Evolutionary conservation across 192 early-diverging fungal species (phyloP), one percentile per base, ranked within the genome.

Genomic region (Coemansia sp.): DNA sequence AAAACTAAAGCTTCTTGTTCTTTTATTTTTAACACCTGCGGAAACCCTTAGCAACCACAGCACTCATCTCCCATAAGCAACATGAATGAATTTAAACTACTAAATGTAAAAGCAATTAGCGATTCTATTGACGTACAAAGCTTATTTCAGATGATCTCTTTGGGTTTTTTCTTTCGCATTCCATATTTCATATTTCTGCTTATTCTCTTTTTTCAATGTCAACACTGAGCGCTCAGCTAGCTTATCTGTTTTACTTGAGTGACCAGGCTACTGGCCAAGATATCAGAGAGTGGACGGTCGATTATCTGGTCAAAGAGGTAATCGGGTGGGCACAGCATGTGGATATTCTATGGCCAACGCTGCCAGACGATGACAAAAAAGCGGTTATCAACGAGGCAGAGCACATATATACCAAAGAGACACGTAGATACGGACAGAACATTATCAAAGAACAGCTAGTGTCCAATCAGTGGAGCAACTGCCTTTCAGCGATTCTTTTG

Each of bases 311-410:
- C 7, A 31, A 30, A 11, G 20, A 22, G 0, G 60, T 66, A 1
- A 31, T 79, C 8, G 33, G 31, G 5, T 79, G 76, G 76, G 51
- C 71, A 1, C 60, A 70, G 34, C 76, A 79, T 28, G 72, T 67
- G 7, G 76, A 79, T 30, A 34, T 73, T 33, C 22, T 72, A 5
- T 67, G 67, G 64, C 48, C 71, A 11, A 79, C 76, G 11, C 48
- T 79, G 1, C 20, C 22, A 18, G 17, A 20, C 2, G 18, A 56
- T 11, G 68, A 65, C 10, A 57, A 67, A 25, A 16, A 20, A 2
- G 25, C 10, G 4, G 63, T 68, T 0, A 57, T 62, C 1, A 31
- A 30, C 0, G 63, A 75, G 7, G 63, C 63, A 17, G 33, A 38
- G 36, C 31, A 59, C 8, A 40, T 38, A 16, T 40, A 40, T 33